A percentile compares a stretch with the other conserved stretches of the same genome.
These are phyloP conservation scores for Exophiala sp. DNA, from an alignment of 2,329 filamentous ascomycete genomes.

Conservation along the genomic window DNA sequence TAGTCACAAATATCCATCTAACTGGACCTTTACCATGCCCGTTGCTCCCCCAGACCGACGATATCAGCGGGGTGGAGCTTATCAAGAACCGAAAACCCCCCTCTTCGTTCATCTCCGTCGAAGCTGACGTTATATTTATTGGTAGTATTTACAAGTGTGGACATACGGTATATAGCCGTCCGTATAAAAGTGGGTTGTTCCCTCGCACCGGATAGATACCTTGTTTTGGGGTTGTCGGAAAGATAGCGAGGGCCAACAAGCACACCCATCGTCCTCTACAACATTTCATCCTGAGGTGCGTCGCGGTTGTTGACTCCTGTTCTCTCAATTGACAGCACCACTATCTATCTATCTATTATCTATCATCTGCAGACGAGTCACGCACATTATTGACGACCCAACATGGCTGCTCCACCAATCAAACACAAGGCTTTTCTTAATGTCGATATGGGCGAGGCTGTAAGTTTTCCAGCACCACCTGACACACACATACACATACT, in stretches of 20 bases:
- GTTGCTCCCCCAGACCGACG: background rate
- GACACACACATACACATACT: no score
- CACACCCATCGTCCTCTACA: background rate
- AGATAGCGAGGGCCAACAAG: background rate
- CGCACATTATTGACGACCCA: no score
- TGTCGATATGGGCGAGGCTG: constrained; percentile 44
- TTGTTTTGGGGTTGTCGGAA: background rate
- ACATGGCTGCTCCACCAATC: constrained; percentile 36
- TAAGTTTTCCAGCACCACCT: no score
- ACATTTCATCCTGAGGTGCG: background rate
- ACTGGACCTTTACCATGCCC: no score
- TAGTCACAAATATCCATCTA: no score
- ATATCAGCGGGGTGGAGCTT: constrained; percentile 6
- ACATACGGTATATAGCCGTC: constrained; percentile 1
- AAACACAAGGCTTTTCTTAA: constrained; percentile 49
- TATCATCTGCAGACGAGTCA: no score
- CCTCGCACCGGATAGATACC: background rate
- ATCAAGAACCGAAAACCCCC: background rate
- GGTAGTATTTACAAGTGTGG: background rate
- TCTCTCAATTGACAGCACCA: no score
- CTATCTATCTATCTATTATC: no score
- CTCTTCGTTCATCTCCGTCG: constrained; percentile 18
- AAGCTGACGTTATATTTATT: constrained; percentile 13
- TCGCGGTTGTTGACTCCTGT: no score
- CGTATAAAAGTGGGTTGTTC: background rate